Evolutionary conservation across 1,139 yeast genomes (phyloP).

Genomic region (Hyphopichia wangnamkhiaoensis): DNA sequence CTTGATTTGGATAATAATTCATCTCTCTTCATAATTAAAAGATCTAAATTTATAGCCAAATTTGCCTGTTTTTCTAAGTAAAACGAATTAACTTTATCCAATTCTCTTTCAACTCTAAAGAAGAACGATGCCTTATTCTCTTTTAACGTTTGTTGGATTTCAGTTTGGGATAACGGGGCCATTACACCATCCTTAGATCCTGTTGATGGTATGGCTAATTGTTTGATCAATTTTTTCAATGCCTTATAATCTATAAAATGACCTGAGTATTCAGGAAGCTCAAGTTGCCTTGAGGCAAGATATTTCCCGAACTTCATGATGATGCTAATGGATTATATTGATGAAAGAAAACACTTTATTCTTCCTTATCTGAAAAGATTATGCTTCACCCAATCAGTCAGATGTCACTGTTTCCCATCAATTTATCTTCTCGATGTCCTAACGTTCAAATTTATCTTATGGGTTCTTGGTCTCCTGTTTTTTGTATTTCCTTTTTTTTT

Average conservation of each 20-base stretch:
- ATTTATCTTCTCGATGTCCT: no score
- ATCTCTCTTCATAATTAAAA: slow-evolving; percentile 69
- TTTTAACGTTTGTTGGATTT: slow-evolving; percentile 64
- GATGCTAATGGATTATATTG: no score
- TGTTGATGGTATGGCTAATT: slow-evolving; percentile 49
- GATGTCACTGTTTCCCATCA: no score
- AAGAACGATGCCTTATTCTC: slow-evolving; percentile 93
- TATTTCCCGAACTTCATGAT: slow-evolving; percentile 97
- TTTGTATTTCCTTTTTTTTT: not conserved
- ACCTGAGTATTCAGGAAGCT: slow-evolving; percentile 91
- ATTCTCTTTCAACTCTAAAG: slow-evolving; percentile 87
- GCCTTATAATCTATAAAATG: slow-evolving; percentile 94
- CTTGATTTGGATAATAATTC: slow-evolving; percentile 50
- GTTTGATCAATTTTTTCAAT: slow-evolving; percentile 76
- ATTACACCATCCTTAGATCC: slow-evolving; percentile 8
- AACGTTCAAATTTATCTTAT: no score
- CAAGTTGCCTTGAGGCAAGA: slow-evolving; percentile 89
- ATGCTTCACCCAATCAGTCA: no score
- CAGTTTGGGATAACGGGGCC: slow-evolving; percentile 24
- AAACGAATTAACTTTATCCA: slow-evolving; percentile 89
- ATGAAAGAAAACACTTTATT: no score
- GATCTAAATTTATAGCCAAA: slow-evolving; percentile 72
- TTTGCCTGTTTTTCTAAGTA: slow-evolving; percentile 91
- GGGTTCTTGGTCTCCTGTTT: not conserved
- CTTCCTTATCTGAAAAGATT: no score